Evolutionary conservation across 2,329 filamentous ascomycete genomes (phyloP).

Genomic region (Tolypocladium capitatum): DNA sequence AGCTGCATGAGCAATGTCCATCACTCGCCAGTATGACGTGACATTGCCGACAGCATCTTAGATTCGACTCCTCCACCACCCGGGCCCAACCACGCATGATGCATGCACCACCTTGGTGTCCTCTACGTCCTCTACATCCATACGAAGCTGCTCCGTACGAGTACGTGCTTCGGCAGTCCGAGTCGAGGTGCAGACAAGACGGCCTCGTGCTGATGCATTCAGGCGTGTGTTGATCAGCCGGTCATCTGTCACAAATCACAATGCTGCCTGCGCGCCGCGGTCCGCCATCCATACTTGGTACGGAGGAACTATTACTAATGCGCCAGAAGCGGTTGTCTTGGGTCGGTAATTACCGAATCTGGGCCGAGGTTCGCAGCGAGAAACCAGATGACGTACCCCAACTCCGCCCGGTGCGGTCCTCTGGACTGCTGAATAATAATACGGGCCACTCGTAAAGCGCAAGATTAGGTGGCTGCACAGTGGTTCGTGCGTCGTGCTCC

Average conservation of each 20-base stretch:
- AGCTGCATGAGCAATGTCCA: not conserved
- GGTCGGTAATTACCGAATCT: not conserved
- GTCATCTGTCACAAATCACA: not conserved
- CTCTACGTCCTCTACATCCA: not conserved
- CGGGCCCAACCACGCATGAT: not conserved
- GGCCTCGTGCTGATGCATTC: not conserved
- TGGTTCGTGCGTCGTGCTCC: not conserved
- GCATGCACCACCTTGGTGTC: not conserved
- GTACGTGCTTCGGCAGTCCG: not conserved
- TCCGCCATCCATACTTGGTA: no score
- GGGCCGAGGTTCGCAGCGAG: not conserved
- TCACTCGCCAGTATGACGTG: not conserved
- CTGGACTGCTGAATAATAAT: no score
- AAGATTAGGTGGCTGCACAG: not conserved
- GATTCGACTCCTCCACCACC: not conserved
- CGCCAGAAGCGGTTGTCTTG: no score
- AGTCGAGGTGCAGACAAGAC: no score
- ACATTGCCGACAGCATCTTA: slow-evolving; percentile 1
- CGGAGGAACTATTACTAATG: no score
- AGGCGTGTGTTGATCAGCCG: not conserved
- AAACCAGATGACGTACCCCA: no score
- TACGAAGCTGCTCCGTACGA: not conserved
- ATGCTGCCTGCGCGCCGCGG: no score
- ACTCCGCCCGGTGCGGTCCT: no score
- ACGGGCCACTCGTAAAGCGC: no score